A percentile compares a stretch with the other conserved stretches of the same genome.
Conservation (phyloP, 768 basidiomycete species). For the Pleurotus salmoneostramineus region DNA sequence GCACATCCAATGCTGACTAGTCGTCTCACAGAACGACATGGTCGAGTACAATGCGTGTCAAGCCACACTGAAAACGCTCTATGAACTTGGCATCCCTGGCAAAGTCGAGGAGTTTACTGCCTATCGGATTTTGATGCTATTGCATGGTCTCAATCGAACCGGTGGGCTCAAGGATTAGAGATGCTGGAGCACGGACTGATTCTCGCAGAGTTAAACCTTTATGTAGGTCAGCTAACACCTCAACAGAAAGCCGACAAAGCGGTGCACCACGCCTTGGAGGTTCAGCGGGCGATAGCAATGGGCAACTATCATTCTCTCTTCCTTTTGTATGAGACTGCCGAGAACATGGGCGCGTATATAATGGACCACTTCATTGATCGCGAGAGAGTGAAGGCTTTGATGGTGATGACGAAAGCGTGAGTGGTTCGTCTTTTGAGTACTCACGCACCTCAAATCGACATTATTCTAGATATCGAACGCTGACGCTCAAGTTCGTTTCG, state of each 20-base stretch:
- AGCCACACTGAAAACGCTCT: slow-evolving; percentile 81
- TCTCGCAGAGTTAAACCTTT: slow-evolving; percentile 83
- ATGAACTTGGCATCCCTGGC: slow-evolving; percentile 90
- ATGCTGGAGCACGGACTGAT: slow-evolving; percentile 6
- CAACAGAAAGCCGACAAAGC: slow-evolving; percentile 79
- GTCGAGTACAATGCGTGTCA: slow-evolving; percentile 99
- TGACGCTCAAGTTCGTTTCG: slow-evolving; percentile 75
- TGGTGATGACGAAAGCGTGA: slow-evolving; percentile 92
- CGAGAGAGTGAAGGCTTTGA: slow-evolving; percentile 81
- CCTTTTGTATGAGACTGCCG: slow-evolving; percentile 74
- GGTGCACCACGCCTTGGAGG: slow-evolving; percentile 85
- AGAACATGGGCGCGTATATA: slow-evolving; percentile 98
- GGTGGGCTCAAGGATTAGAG: slow-evolving; percentile 41
- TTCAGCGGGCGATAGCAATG: slow-evolving; percentile 85
- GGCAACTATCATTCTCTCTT: slow-evolving; percentile 95
- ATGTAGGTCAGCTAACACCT: slow-evolving; percentile 95
- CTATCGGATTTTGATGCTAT: slow-evolving; percentile 93
- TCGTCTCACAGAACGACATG: slow-evolving; percentile 72
- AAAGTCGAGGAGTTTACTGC: slow-evolving; percentile 95
- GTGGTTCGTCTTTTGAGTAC: slow-evolving; percentile 25
- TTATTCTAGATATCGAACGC: slow-evolving; percentile 67
- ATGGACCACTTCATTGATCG: slow-evolving; percentile 98
- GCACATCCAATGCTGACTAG: slow-evolving; percentile 9
- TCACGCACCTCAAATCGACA: neutral
- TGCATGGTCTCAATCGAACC: slow-evolving; percentile 91